A percentile compares a stretch with the other conserved stretches of the same genome.
Conservation (phyloP, 345 rosid genomes). For the Arabis alpina region DNA sequence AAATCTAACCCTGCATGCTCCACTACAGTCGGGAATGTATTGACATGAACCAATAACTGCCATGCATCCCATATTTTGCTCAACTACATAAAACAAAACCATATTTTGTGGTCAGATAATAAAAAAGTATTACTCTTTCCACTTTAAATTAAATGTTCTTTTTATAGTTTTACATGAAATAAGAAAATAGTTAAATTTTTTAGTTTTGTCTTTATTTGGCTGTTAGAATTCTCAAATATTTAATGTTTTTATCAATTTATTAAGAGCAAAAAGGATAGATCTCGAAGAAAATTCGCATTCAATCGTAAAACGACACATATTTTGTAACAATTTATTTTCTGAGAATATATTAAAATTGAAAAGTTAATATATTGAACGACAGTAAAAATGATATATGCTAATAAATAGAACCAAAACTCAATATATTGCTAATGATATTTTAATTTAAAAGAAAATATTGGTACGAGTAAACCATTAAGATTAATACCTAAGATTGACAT, state of each 20-base stretch:
- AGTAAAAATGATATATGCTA: background rate
- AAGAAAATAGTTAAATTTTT: too few relatives aligned
- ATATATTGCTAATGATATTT: background rate
- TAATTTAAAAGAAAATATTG: background rate
- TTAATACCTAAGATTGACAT: too few relatives aligned
- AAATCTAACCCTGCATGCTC: background rate
- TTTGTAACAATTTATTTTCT: too few relatives aligned
- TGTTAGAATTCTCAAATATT: too few relatives aligned
- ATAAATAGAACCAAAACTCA: background rate
- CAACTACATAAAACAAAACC: slow-evolving; percentile 26
- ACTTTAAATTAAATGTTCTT: too few relatives aligned
- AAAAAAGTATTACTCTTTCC: background rate
- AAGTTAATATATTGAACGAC: background rate
- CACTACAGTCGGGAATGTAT: slow-evolving; percentile 5
- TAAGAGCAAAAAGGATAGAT: too few relatives aligned
- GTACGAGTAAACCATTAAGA: background rate
- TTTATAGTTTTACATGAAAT: too few relatives aligned
- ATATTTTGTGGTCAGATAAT: background rate
- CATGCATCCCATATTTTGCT: slow-evolving; percentile 27
- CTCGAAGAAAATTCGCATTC: too few relatives aligned
- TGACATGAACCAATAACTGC: slow-evolving; percentile 22
- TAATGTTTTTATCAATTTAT: too few relatives aligned
- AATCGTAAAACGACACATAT: too few relatives aligned
- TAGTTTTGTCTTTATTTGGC: too few relatives aligned
- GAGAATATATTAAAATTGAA: too few relatives aligned